Evolutionary conservation across 2,329 filamentous ascomycete species (phyloP), one percentile per base, ranked within the genome.

Genomic region (Trichoderma semiorbis): DNA sequence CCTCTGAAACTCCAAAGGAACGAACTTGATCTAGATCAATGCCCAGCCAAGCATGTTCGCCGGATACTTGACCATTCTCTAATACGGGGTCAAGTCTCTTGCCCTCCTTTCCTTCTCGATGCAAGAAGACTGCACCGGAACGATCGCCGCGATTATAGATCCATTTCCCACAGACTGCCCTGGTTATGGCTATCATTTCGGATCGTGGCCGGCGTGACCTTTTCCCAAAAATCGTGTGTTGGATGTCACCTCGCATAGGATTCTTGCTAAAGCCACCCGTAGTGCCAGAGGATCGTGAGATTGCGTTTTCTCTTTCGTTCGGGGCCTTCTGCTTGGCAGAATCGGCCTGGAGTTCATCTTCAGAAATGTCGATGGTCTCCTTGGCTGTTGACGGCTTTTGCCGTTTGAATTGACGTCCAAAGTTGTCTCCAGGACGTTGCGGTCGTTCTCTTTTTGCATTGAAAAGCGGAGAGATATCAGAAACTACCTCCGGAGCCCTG

Each of bases 341-440:
- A 58, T 69, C 72, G 26, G 32, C 72, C 26, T 75, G 57, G 14
- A 82, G 74, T 72, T 82, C 79, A 64, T 82, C 80, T 32, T 79
- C 79, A 2, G 77, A 79, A 0, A 62, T 71, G 2, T 77, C 73
- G 21, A 75, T 73, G 3, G 72, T 60, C 28, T 77, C 74, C 12
- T 43, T 53, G 16, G n/a, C 6, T 7, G 60, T 61, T 11, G 50
- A 36, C 30, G 55, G n/a, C 58, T 69, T 74, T 1, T 62, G 53
- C 7, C 72, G 73, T 55, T 78, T 78, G 62, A 74, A 32, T 47
- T 67, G 71, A n/a, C 74, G 72, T 12, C 67, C 72, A 6, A n/a
- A 47, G 10, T 32, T 34, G 36, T 74, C 70, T n/a, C 43, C 57
- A 18, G 55, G 50, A 18, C 21, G 63, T 28, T 26, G 12, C 14